These are phyloP conservation scores for Eucalyptus paniculata DNA, from an alignment of 345 rosid species.

Conservation along the genomic window DNA sequence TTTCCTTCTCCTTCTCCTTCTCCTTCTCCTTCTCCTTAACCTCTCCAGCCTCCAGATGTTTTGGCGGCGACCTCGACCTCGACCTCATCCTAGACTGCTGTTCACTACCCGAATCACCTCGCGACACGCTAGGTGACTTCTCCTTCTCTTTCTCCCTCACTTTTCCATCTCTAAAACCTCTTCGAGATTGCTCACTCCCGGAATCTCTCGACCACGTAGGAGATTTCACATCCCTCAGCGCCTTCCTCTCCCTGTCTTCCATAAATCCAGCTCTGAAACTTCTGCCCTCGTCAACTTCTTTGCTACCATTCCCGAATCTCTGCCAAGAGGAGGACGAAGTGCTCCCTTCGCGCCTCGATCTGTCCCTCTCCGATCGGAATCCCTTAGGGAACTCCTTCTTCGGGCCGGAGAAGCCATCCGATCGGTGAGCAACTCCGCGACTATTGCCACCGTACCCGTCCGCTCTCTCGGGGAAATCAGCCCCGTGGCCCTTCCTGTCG, in stretches of 20 bases:
- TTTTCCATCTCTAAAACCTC: constrained; percentile 18
- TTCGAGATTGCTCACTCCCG: constrained; percentile 53
- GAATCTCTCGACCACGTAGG: constrained; percentile 88
- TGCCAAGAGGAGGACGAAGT: constrained; percentile 82
- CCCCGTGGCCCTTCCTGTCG: constrained; percentile 17
- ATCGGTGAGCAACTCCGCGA: constrained; percentile 32
- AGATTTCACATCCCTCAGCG: constrained; percentile 27
- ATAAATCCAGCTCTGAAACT: constrained; percentile 3
- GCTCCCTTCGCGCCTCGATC: constrained; percentile 61
- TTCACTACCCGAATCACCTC: constrained; percentile 3
- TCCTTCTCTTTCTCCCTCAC: constrained; percentile 23
- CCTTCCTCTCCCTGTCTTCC: constrained; percentile 13
- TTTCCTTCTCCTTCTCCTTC: neutral
- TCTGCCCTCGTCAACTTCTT: constrained; percentile 19
- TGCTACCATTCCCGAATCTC: constrained; percentile 42
- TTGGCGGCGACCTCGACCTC: neutral
- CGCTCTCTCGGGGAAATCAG: neutral
- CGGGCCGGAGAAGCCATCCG: constrained; percentile 63
- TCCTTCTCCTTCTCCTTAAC: constrained; percentile 3
- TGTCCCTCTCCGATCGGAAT: constrained; percentile 75
- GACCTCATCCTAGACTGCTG: neutral
- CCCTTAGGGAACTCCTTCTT: constrained; percentile 82
- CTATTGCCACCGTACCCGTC: neutral
- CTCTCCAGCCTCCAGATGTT: constrained; percentile 1
- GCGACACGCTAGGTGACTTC: constrained; percentile 3